These are phyloP conservation scores for Acacia melanoxylon DNA, from an alignment of 306 rosid species.

Conservation along the genomic window DNA sequence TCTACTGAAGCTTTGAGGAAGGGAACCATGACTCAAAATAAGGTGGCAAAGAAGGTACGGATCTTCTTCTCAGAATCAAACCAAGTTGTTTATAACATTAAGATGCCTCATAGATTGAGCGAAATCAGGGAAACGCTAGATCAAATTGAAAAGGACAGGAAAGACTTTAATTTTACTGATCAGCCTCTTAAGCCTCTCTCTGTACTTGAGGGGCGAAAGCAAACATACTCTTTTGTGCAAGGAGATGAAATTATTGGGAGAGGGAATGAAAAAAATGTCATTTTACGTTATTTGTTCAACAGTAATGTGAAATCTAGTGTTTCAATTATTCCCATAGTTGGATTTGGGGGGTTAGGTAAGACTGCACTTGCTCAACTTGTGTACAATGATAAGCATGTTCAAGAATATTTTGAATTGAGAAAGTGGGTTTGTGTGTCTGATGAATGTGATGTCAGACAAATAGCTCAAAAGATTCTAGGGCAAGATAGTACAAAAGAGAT, in stretches of 20 bases:
- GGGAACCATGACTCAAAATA: background rate
- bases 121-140: constrained; percentile 27
- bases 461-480: constrained; percentile 34
- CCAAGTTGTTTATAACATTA: constrained; percentile 1
- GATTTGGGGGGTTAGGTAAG: constrained; percentile 52
- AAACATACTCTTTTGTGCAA: constrained; percentile 40
- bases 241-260: constrained; percentile 39
- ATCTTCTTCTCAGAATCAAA: constrained; percentile 30
- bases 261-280: constrained; percentile 10
- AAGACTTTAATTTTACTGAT: constrained; percentile 6
- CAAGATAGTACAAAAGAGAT: background rate
- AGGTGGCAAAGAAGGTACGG: background rate
- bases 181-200: background rate
- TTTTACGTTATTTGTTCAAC: constrained; percentile 2
- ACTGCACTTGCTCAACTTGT: constrained; percentile 48
- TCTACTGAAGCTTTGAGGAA: constrained; percentile 12
- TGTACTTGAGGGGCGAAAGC: background rate
- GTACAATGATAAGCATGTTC: constrained; percentile 16
- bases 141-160: constrained; percentile 24
- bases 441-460: constrained; percentile 35
- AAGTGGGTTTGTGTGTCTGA: constrained; percentile 51
- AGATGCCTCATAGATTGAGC: constrained; percentile 32
- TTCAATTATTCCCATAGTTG: constrained; percentile 36
- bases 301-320: constrained; percentile 12
- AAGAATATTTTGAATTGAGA: constrained; percentile 16